Base-by-base conservation (phyloP, 1,284 basidiomycete species). In the Volvariella volvacea region DNA sequence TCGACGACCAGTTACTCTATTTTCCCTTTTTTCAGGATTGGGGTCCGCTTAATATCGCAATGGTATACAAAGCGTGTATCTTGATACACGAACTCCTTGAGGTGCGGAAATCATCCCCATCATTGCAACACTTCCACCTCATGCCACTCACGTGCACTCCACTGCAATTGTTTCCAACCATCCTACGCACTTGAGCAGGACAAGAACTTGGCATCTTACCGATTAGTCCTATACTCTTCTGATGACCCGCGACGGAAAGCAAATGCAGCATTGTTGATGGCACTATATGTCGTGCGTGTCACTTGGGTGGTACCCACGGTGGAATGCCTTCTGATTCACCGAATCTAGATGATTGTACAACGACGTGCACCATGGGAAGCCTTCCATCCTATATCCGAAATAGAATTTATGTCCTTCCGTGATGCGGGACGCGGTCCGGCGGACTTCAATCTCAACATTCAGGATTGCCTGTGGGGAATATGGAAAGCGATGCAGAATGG, bases 1-100 rank as follows among this genome's bases (percentile, higher is more conserved):
- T 95, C 66, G 92, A 98, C 67, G 84, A 94, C 66, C 84, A 92
- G 52, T 78, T 98, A 43, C 76, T 85, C 51, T 99, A 99, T 70
- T 79, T 93, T 47, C 88, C 88, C 28, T 99, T 99, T 76, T 92
- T 88, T 60, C 82, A 89, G 59, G 93, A 97, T 64, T 92, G 89
- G 83, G 95, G 95, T 8, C 95, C 96, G 14, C 71, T 95, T 49
- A 96, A 96, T 63, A 75, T 94, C 32, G 84, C 88, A 3, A 90
- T 90, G 80, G 86, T 94, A 9, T 94, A 92, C 68, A 88, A 92
- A 57, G 92, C 95, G 34, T 98, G 94, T 70, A 84, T 96, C 39
- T 77, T 89, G 52, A 85, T 97, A 41, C 91, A 95, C 59, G 87
- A 92, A 58, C 75, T 93, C 45, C 74, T 94, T 25, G 82, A 88